A percentile compares a stretch with the other conserved stretches of the same genome.
phyloP scores from a whole-genome alignment of 2,329 filamentous ascomycete genomes.

The Aspergillus fischeri region DNA sequence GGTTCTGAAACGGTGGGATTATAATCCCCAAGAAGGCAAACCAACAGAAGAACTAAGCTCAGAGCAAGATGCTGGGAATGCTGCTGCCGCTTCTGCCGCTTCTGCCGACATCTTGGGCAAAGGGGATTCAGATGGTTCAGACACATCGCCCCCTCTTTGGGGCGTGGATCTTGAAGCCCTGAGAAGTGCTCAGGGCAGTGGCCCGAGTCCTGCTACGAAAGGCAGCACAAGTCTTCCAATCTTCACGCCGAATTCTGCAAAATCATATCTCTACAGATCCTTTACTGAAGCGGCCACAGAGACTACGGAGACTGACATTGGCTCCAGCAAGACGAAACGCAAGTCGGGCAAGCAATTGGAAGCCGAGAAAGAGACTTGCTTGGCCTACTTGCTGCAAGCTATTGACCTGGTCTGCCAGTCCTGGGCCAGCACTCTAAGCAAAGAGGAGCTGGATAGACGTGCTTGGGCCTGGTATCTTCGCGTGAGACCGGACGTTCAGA shows the following conservation, averaged over 20 bases:
- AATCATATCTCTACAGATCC: constrained; percentile 53
- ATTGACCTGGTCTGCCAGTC: constrained; percentile 69
- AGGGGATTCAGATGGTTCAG: constrained; percentile 2
- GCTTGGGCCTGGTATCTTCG: constrained; percentile 80
- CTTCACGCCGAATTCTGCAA: constrained; percentile 67
- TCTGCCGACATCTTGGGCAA: constrained; percentile 12
- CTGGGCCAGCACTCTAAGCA: constrained; percentile 63
- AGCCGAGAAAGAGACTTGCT: constrained; percentile 63
- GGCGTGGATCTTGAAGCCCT: constrained; percentile 55
- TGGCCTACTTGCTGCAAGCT: constrained; percentile 65
- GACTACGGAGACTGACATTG: constrained; percentile 5
- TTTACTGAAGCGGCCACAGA: constrained; percentile 22
- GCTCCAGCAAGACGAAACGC: constrained; percentile 34
- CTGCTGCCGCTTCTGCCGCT: not conserved
- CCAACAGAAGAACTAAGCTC: constrained; percentile 13
- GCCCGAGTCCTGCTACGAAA: constrained; percentile 16
- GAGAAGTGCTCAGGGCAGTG: constrained; percentile 41
- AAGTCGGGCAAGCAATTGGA: constrained; percentile 50
- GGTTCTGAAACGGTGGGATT: constrained; percentile 74
- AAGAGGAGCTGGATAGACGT: constrained; percentile 66
- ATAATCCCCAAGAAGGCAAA: constrained; percentile 54
- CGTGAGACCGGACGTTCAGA: constrained; percentile 70
- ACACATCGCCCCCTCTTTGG: constrained; percentile 49
- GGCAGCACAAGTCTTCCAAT: constrained; percentile 58
- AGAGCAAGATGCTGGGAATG: constrained; percentile 1